phyloP scores from a whole-genome alignment of 129 eudicot species.

The Gnaphalium uliginosum region DNA sequence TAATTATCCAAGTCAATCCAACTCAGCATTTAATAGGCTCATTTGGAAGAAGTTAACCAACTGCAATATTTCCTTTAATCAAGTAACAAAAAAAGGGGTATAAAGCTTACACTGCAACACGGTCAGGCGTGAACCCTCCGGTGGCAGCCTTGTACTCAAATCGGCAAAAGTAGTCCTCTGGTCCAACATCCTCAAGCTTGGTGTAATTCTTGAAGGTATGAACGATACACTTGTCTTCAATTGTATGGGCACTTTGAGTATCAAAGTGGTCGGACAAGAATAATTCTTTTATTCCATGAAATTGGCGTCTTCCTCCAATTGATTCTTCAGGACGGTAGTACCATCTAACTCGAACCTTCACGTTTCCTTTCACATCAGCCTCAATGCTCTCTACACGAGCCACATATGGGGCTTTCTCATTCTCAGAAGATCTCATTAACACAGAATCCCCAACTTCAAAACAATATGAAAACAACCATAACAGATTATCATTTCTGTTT shows the following conservation, averaged over 20 bases:
- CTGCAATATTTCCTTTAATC: not conserved
- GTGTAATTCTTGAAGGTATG: conserved; percentile 69
- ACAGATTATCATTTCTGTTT: not conserved
- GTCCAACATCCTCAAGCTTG: conserved; percentile 67
- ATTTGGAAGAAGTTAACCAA: not conserved
- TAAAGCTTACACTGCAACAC: conserved; percentile 57
- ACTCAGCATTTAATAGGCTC: not conserved
- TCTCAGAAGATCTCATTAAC: conserved; percentile 56
- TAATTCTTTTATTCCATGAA: conserved; percentile 67
- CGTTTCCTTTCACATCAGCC: conserved; percentile 51
- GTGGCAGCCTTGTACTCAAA: conserved; percentile 70
- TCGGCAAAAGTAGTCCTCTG: conserved; percentile 66
- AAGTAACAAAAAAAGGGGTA: not conserved
- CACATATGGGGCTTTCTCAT: conserved; percentile 56
- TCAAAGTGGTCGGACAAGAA: conserved; percentile 69
- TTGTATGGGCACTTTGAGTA: conserved; percentile 64
- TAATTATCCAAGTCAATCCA: not conserved
- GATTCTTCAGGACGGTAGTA: conserved; percentile 78
- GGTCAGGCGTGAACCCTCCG: conserved; percentile 66
- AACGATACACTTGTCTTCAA: conserved; percentile 64
- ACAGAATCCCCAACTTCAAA: conserved; percentile 67
- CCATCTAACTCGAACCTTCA: conserved; percentile 66
- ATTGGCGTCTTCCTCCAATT: conserved; percentile 62
- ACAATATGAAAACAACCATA: conserved; percentile 26
- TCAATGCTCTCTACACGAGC: conserved; percentile 66